A percentile compares a stretch with the other conserved stretches of the same genome.
phyloP scores from a whole-genome alignment of 352 stramenopile species.

The Peronospora destructor region DNA sequence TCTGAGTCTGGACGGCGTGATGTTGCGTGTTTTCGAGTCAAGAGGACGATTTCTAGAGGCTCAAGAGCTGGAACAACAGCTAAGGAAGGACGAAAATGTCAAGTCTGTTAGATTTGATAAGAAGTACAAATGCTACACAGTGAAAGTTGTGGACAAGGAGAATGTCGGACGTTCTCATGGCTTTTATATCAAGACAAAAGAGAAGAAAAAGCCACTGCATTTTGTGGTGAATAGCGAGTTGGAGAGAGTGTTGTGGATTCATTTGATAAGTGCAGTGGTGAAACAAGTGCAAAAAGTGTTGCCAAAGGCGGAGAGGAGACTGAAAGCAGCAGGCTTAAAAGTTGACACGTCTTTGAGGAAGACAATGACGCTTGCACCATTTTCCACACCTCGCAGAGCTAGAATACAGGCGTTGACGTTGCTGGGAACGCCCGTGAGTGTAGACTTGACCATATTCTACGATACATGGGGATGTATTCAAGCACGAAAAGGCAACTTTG shows the following conservation, averaged over 20 bases:
- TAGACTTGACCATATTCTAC: slow-evolving; percentile 67
- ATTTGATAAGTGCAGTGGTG: slow-evolving; percentile 55
- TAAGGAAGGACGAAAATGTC: slow-evolving; percentile 11
- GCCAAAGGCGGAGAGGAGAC: slow-evolving; percentile 28
- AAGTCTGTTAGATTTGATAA: slow-evolving; percentile 22
- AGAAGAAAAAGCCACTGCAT: slow-evolving; percentile 55
- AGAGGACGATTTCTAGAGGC: slow-evolving; percentile 43
- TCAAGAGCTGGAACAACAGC: slow-evolving; percentile 35
- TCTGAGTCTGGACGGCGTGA: slow-evolving; percentile 52
- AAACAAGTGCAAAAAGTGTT: slow-evolving; percentile 44
- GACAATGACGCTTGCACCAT: slow-evolving; percentile 12
- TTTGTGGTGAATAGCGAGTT: slow-evolving; percentile 60
- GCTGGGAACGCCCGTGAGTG: slow-evolving; percentile 41
- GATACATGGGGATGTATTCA: slow-evolving; percentile 68
- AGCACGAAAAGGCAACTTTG: slow-evolving; percentile 72
- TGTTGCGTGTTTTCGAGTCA: slow-evolving; percentile 66
- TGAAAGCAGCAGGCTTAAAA: slow-evolving; percentile 19
- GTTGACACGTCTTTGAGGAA: slow-evolving; percentile 18
- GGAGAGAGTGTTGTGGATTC: slow-evolving; percentile 67
- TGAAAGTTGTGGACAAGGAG: slow-evolving; percentile 55
- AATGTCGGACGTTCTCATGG: slow-evolving; percentile 48
- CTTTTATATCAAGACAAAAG: slow-evolving; percentile 43
- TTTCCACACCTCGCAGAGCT: slow-evolving; percentile 18
- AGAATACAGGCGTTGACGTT: slow-evolving; percentile 41
- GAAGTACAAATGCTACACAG: slow-evolving; percentile 40